Evolutionary conservation across 768 basidiomycete genomes (phyloP), one percentile per base, ranked within the genome.

Genomic region (Agrocybe chaxingu): DNA sequence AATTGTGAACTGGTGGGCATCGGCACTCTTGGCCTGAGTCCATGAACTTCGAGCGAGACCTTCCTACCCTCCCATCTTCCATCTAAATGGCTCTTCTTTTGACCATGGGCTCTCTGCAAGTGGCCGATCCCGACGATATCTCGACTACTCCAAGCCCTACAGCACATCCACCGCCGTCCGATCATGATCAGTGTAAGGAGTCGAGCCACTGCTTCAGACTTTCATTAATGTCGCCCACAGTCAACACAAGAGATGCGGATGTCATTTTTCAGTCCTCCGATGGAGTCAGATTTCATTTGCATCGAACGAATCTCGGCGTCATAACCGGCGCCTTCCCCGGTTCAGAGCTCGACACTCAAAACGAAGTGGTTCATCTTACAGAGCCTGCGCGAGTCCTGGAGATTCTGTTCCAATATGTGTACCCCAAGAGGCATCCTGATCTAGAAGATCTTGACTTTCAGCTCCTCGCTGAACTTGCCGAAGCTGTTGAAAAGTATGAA

Each of bases 401-500:
- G 8, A 34, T 51, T 10, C 35, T 55, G 3, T 55, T 52, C 19
- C 37, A 40, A 6, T 51, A 47, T 19, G 18, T 51, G 18, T 47
- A 47, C 16, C 54, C 54, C 13, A 51, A 39, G 46, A 36, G 35
- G 18, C 45, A 42, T n/a, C 41, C 42, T 8, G 24, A 47, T 29
- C 42, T 51, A 4, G 33, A 37, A 11, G 33, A 36, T 4, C 10
- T 48, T 2, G 11, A 31, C 9, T 55, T 55, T 31, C 24, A 40
- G 7, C 7, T 41, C 4, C 12, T 55, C 1, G 34, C 36, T 8
- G 46, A 18, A n/a, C 36, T 55, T 2, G 50, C 54, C 11, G 50
- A 51, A 33, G 50, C 49, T 11, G 46, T 34, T 12, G 54, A 47
- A 24, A 55, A 55, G 32, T 55, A 55, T n/a, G 31, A 55, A 33